Conservation (phyloP, 2,329 filamentous ascomycete species). For the Sodiomyces alkalinus region DNA sequence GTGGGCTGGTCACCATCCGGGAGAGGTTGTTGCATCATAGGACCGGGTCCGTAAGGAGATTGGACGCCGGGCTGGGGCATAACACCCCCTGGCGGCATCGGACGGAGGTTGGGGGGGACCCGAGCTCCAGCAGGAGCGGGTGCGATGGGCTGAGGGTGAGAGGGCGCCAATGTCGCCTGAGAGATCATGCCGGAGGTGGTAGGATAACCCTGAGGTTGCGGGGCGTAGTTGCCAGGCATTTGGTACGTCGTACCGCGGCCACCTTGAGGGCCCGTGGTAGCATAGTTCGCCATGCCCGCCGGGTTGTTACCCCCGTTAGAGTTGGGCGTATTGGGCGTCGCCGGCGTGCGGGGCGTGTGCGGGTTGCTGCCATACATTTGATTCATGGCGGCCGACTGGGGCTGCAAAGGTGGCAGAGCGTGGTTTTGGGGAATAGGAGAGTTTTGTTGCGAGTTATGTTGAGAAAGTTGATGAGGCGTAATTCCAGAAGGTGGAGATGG, state of each 20-base stretch:
- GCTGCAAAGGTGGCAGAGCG: constrained; percentile 40
- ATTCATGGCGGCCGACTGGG: constrained; percentile 32
- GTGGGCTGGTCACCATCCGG: constrained; percentile 54
- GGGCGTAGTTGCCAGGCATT: constrained; percentile 41
- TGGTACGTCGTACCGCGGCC: constrained; percentile 34
- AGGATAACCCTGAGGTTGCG: constrained; percentile 37
- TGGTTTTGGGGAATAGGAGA: constrained; percentile 24
- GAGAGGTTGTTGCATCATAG: constrained; percentile 39
- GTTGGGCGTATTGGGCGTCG: constrained; percentile 46
- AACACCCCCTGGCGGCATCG: constrained; percentile 55
- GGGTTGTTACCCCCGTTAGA: constrained; percentile 45
- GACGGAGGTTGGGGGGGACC: constrained; percentile 45
- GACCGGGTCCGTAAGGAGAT: constrained; percentile 44
- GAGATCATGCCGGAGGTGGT: constrained; percentile 48
- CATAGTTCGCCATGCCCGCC: constrained; percentile 38
- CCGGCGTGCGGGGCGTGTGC: constrained; percentile 46
- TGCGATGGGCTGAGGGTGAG: constrained; percentile 62
- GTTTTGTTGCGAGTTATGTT: constrained; percentile 16
- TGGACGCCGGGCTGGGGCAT: constrained; percentile 41
- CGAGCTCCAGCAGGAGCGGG: constrained; percentile 48
- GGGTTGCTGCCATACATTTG: constrained; percentile 42
- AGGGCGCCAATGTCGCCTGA: constrained; percentile 48
- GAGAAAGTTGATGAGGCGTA: constrained; percentile 35
- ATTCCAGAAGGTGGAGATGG: constrained; percentile 32
- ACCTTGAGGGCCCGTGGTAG: constrained; percentile 28